phyloP scores from a whole-genome alignment of 495 filamentous ascomycete species.

The Daldinia childiae region DNA sequence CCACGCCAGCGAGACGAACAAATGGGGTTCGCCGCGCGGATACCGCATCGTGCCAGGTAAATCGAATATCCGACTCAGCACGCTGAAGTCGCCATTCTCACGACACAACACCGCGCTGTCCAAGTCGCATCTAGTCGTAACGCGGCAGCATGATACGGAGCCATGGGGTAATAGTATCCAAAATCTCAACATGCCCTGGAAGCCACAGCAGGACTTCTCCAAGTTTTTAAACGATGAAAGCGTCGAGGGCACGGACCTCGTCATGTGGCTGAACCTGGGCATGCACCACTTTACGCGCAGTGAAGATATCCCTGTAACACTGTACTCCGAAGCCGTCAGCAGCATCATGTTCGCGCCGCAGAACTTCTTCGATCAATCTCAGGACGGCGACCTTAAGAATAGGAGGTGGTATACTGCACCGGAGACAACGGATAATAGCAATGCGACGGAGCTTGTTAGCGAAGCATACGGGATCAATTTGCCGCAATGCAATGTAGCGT shows the following conservation, averaged over 20 bases:
- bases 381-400: constrained; percentile 41
- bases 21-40: constrained; percentile 63
- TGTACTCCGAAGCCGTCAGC: constrained; percentile 58
- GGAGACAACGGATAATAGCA: not conserved
- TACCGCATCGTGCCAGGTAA: constrained; percentile 60
- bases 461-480: constrained; percentile 34
- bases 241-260: constrained; percentile 61
- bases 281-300: constrained; percentile 67
- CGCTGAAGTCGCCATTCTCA: constrained; percentile 57
- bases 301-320: constrained; percentile 64
- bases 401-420: constrained; percentile 44
- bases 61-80: constrained; percentile 58
- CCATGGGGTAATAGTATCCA: constrained; percentile 58
- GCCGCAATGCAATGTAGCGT: constrained; percentile 30
- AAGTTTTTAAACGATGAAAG: constrained; percentile 64
- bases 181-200: constrained; percentile 56
- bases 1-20: constrained; percentile 57
- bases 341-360: constrained; percentile 58
- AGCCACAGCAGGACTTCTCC: constrained; percentile 63
- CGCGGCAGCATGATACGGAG: constrained; percentile 64
- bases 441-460: constrained; percentile 13
- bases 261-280: constrained; percentile 62
- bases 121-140: constrained; percentile 60
- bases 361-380: constrained; percentile 52
- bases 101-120: constrained; percentile 57